Base-by-base conservation (phyloP, 139 green algal species). In the Chlamydomonas schloesseri region DNA sequence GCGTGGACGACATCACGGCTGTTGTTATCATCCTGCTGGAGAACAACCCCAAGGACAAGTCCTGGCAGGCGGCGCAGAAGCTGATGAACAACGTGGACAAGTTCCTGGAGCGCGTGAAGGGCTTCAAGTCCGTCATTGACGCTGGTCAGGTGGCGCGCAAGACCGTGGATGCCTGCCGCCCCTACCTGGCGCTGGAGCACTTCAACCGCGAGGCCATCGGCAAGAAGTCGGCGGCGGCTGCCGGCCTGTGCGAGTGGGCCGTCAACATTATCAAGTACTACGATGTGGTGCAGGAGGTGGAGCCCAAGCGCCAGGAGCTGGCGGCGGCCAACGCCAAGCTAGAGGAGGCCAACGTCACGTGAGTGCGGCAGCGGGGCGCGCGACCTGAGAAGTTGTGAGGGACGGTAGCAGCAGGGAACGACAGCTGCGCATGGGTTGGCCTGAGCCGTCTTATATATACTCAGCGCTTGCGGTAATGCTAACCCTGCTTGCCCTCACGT, bases 261-360 rank as follows among this genome's bases (percentile, higher is more conserved):
- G 94, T 97, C 91, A 97, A 98, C 92, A 98, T 98, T 72, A 93
- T 98, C 65, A 95, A 94, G 76, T 98, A 98, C 92, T 97, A 95
- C 86, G 95, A 98, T 79, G 95, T 97, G 33, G 95, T 96, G 67
- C 91, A 87, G 46, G 93, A 96, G 86, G 94, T 96, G 64, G 95
- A 97, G 91, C 96, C 96, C 75, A 98, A 97, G 93, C 88, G 95
- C 34, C 89, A 94, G 69, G 95, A 98, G 90, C 88, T 98, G 79
- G 95, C 93, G 21, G 95, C 91, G 67, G 96, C 96, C 71, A 98
- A 98, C 77, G 93, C 92, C 17, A 96, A 95, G 92, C 93, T 96
- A 42, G 89, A 95, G 85, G 94, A 94, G 55, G 95, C 95, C 68
- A 97, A 97, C 78, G 89, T 80, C 17, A 94, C 86, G 78, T 84